Percentiles rank a stretch among this genome's conserved stretches.
Evolutionary conservation across 2,329 filamentous ascomycete genomes (phyloP).

Genomic region (Colletotrichum acutatum): DNA sequence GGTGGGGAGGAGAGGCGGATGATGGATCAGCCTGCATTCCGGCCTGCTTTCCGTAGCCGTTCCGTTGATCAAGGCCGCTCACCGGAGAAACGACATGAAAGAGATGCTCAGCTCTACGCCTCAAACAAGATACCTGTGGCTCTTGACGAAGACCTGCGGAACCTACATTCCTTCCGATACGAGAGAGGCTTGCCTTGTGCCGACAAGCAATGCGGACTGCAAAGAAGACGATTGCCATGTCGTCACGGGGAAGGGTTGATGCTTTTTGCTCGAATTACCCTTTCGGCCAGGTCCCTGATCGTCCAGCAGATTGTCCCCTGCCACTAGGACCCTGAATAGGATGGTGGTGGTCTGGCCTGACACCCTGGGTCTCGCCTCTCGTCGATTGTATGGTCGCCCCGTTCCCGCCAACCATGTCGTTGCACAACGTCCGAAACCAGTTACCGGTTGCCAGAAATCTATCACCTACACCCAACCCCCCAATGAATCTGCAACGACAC

Average conservation of each 20-base stretch:
- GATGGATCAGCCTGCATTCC: constrained; percentile 13
- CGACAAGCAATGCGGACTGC: background rate
- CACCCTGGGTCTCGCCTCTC: background rate
- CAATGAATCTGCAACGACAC: background rate
- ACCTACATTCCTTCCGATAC: background rate
- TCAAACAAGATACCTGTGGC: background rate
- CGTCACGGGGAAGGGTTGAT: background rate
- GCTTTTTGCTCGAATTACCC: background rate
- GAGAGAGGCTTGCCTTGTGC: background rate
- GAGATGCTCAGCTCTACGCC: background rate
- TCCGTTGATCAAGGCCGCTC: background rate
- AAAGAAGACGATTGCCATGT: background rate
- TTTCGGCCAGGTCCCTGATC: constrained; percentile 28
- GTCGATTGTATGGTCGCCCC: background rate
- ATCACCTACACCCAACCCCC: background rate
- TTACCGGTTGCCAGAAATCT: background rate
- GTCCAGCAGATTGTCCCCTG: constrained; percentile 18
- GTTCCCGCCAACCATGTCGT: constrained; percentile 2
- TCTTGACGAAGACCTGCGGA: background rate
- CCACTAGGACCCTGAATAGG: constrained; percentile 24
- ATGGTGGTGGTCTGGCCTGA: background rate
- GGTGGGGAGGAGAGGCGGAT: constrained; percentile 1
- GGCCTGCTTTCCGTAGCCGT: constrained; percentile 7
- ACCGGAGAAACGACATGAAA: background rate
- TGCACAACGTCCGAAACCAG: background rate